Evolutionary conservation across 2,329 filamentous ascomycete species (phyloP), one percentile per base, ranked within the genome.

Genomic region (Diaporthe citriasiana): DNA sequence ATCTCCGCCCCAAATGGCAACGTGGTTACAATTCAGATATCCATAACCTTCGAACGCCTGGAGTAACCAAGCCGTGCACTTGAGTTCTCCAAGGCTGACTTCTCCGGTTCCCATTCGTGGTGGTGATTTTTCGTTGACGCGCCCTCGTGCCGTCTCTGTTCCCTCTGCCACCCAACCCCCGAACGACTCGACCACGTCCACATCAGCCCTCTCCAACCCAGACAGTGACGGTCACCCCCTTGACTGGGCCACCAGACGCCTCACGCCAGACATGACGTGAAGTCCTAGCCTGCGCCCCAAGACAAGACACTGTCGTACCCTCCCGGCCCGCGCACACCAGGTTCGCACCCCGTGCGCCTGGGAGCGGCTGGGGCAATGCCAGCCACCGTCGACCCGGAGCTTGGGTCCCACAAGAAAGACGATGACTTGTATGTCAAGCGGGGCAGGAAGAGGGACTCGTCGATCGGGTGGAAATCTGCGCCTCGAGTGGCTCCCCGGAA

Each of bases 391-490:
- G 80, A 86, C 74, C 85, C 83, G 78, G 86, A 90, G 77, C 88
- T 89, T 77, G 88, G 89, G 77, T 82, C 89, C 80, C 87, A 86
- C 69, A 91, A 91, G 82, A 91, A 90, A 82, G 86, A 91, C 79
- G 89, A 91, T 79, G 89, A 91, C 79, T 84, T 86, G 78, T 76
- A 77, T 53, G 74, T 78, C 77, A 81, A 78, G 78, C 79, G 77
- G 71, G 80, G 76, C 50, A 74, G 78, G 74, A 80, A 79, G 51
- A 73, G 79, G 77, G 76, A 74, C 63, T 81, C 82, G 76, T 89
- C 87, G 87, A 82, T 84, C 19, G 74, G 74, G 42, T 75, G 74
- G 74, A 74, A 72, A 47, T 33, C 56, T 12, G 60, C 73, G 79
- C 82, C 85, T 10, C 84, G 85, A 27, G 81, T 83, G 17, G 86